Base-by-base conservation (phyloP, 1,284 basidiomycete genomes). In the Pholiota adiposa region DNA sequence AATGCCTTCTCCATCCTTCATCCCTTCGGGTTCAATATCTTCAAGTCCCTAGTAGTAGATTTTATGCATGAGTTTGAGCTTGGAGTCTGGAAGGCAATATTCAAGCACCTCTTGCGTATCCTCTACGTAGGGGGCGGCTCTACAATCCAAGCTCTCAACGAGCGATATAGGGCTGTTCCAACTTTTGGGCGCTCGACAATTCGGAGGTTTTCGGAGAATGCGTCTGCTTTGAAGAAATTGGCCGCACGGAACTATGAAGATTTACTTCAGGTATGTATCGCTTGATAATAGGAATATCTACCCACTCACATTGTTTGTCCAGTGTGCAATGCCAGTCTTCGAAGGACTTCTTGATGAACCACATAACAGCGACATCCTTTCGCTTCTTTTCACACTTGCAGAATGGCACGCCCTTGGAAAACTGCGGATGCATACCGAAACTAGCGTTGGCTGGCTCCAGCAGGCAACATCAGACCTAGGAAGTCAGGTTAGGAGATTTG, bases 261-360 rank as follows among this genome's bases (percentile, higher is more conserved):
- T 58, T 36, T 75, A 8, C 63, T 76, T 48, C 70, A 75, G 68
- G 73, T 38, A 1, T 16, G 36, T 16, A 14, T n/a, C 36, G 14
- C 16, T 38, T n/a, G 3, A 4, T 9, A 9, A 16, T 38, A 6
- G 38, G 14, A 38, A 38, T 38, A 38, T 6, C 11, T 5, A 31
- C 11, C 11, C 18, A n/a, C n/a, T n/a, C n/a, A n/a, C n/a, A n/a
- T 38, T 38, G n/a, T 38, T 38, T 38, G 16, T 40, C 4, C 36
- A 75, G 72, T 77, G 75, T 59, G 55, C 69, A 4, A 73, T 77
- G 16, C 74, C 75, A 1, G 72, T 64, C 16, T 70, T 77, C 51
- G 56, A 63, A 36, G 61, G 54, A 1, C 34, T 61, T 29, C 44
- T 65, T 31, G 16, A 21, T 12, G 25, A 48, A 4, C 25, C 27